These are phyloP conservation scores for Halocafeteria seosinensis DNA, from an alignment of 108 stramenopile genomes.

Conservation along the genomic window DNA sequence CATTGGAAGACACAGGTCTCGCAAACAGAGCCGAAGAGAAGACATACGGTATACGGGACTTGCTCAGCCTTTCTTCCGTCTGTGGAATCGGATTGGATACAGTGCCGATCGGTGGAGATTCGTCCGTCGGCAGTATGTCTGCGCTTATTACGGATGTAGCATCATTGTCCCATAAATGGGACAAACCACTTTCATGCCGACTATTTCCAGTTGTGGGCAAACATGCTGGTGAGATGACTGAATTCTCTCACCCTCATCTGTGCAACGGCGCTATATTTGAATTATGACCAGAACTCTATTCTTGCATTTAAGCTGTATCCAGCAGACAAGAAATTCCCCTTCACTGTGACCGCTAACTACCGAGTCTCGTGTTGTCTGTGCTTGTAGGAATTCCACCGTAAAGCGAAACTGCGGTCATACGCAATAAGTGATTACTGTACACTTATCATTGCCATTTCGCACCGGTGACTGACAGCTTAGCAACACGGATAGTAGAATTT, in stretches of 20 bases:
- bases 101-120: slow-evolving; percentile 10
- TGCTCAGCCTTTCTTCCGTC: slow-evolving; percentile 13
- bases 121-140: neutral
- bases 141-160: slow-evolving; percentile 7
- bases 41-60: neutral
- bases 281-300: neutral
- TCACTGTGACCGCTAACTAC: too few species aligned
- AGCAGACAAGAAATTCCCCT: too few species aligned
- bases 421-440: too few species aligned
- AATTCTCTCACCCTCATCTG: neutral
- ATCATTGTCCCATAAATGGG: slow-evolving; percentile 3
- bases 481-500: too few species aligned
- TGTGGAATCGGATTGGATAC: slow-evolving; percentile 20
- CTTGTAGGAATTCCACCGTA: too few species aligned
- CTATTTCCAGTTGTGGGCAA: slow-evolving; percentile 1
- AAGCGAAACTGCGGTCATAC: too few species aligned
- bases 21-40: slow-evolving; percentile 1
- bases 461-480: too few species aligned
- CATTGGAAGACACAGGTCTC: slow-evolving; percentile 13
- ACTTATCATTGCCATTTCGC: too few species aligned
- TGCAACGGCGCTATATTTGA: neutral
- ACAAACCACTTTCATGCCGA: slow-evolving; percentile 18
- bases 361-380: too few species aligned
- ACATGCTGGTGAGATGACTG: neutral
- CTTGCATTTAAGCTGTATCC: too few species aligned